Evolutionary conservation across 2,329 filamentous ascomycete species (phyloP), one percentile per base, ranked within the genome.

Genomic region (Escovopsis sp.): DNA sequence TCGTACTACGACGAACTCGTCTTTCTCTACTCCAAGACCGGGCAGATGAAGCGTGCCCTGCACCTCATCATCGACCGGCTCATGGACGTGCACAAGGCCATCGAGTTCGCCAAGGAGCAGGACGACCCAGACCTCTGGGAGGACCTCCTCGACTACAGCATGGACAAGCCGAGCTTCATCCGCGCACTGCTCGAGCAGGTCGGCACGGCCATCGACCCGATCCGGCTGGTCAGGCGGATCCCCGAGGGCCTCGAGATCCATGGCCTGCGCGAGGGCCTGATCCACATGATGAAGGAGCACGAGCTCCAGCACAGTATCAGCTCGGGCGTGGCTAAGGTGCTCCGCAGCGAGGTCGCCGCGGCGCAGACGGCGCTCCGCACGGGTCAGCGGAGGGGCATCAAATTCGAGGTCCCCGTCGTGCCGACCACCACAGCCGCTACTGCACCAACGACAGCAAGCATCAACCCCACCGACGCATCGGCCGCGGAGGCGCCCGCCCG

Each of bases 131-230:
- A 94, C 46, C 68, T 98, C 0, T 98, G 90, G 90, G 82, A 94
- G 43, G 87, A 96, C 49, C 67, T 98, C 7, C 71, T 98, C 5
- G 76, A 88, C 46, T 96, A 96, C 56, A 88, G 82, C 41, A 96
- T 98, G 90, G 86, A 94, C 59, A 94, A 94, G 51, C 90, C 90
- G 1, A 75, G 75, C 28, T 98, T 98, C 59, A 96, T 98, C 45
- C 79, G 84, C 11, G 87, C 83, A 0, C 64, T 98, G 4, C 72
- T 98, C 0, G 85, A 94, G 49, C 85, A 96, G 59, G 88, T 94
- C 2, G 90, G 90, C 26, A 96, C 87, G 1, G 76, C 85, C 2
- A 90, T 98, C 49, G 79, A 96, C 49, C 90, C 90, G 0, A 88
- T 96, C 42, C 81, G 79, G 13, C 72, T 98, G 4, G 84, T 98